Base-by-base conservation (phyloP, 2,329 filamentous ascomycete genomes). In the Kalmusia sp. region DNA sequence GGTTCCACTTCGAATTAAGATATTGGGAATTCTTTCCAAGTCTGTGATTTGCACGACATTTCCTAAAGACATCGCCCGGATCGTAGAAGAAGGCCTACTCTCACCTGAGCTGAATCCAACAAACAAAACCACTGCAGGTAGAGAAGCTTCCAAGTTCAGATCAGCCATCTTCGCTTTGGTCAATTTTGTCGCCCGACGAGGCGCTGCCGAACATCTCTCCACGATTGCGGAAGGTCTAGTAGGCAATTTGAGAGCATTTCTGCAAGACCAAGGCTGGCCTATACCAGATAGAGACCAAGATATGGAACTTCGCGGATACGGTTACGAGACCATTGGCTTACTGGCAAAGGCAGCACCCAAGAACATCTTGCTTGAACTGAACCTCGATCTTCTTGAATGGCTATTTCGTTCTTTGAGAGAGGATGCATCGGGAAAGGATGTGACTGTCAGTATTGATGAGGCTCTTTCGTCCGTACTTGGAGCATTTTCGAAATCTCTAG, bases 261-360 rank as follows among this genome's bases (percentile, higher is more conserved):
- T 96, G 49, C 82, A 89, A 58, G 82, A 84, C 27, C 91, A 96
- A 72, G 92, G 92, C 5, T 97, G 93, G 93, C 93, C 93, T 2
- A 77, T 77, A 17, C 84, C 88, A 1, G 76, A 77, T 30, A 69
- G 73, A 3, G 80, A 80, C 39, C 79, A 85, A 47, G 83, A 85
- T 59, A 78, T 88, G 49, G 82, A 84, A 3, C 79, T 96, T 37
- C 86, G 93, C 34, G 88, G 88, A 5, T 87, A 90, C 67, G 92
- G 90, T 1, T 98, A 97, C 72, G 93, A 98, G 71, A 92, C 91
- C 0, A 91, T 98, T 33, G 95, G 93, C 0, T 83, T 95, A 12
- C 76, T 98, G 21, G 87, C 90, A 0, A 84, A 83, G 49, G 86
- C 87, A 59, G 85, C 84, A 3, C 84, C 87, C 3, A 76, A 82